Evolutionary conservation across 2,329 filamentous ascomycete genomes (phyloP), one percentile per base, ranked within the genome.

Genomic region (Fonsecaea pedrosoi): DNA sequence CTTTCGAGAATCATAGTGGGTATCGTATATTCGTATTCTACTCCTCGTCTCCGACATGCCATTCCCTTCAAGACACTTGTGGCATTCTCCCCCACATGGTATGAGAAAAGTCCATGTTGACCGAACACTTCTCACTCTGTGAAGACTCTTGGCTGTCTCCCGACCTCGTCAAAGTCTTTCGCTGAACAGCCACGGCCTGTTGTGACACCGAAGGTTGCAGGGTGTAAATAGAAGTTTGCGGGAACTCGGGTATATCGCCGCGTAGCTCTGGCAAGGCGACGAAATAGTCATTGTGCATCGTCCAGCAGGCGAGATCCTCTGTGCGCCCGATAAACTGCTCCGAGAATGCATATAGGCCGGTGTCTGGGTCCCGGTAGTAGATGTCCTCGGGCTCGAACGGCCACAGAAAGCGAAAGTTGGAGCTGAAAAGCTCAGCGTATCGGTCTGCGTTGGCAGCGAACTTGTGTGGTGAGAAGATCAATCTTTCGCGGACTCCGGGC

Each of bases 281-380:
- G 12, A 57, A 57, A 42, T 57, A 57, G 55, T 57, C 55, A 21
- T 57, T 57, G 55, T 57, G 35, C 55, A 57, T 57, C 6, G 62
- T 58, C 62, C 62, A 64, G 38, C 48, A 58, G 30, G 54, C 59
- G n/a, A 64, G 37, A 48, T 57, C 54, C 15, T 64, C 40, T 12
- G 57, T 35, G 12, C 54, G 40, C 15, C 54, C 40, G 32, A 58
- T 54, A 40, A 64, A 64, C 10, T 37, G 35, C 13, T 64, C 62
- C 6, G 62, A 64, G n/a, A 48, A 64, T 9, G 62, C 37, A 21
- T 64, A 64, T 45, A 30, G 32, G 30, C 62, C 62, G 8, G 62
- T 58, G 9, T 62, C 45, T 38, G 34, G 32, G 34, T 62, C 45
- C 32, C 45, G 13, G 13, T 53, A 54, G 45, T 53, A 62, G 18